Evolutionary conservation across 2,329 filamentous ascomycete species (phyloP), one percentile per base, ranked within the genome.

Genomic region (Onygena corvina): DNA sequence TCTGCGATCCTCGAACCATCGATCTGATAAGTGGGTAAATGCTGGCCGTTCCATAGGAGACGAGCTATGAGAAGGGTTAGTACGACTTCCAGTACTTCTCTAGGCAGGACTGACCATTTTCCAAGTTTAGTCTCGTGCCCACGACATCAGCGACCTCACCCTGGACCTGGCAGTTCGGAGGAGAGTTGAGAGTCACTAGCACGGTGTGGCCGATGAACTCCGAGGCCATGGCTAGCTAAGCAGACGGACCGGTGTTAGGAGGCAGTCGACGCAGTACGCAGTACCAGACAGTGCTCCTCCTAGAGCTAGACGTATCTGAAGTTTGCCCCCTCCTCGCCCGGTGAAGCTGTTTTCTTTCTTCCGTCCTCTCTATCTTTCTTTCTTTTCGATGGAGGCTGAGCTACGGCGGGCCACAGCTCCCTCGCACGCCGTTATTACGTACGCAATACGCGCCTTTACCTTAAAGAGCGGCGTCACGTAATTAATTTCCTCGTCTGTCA

Each of bases 151-250:
- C 76, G 30, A 93, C 83, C 18, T 78, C 77, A 47, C 86, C 86
- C 53, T 80, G 79, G 46, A 90, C 69, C 58, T 77, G 72, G 35
- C 76, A 77, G 52, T 77, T 77, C 2, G 76, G 74, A 47, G 83
- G 82, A 51, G 79, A 72, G 58, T 75, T 77, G 55, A 92, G 74
- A 30, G 81, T 83, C 59, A 92, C 81, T 52, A 80, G 70, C 67
- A 92, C 86, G 52, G 82, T 80, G 64, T 86, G 76, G 53, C 86
- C 86, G 60, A 86, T 79, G 63, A 90, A 87, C 60, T 80, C 74
- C 52, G 74, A 73, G 45, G 81, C 79, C 81, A 84, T 84, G 57
- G 52, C 67, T 31, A 31, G 38, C 25, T 14, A 36, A 12, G 36
- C 11, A 18, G 12, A 14, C 9, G 18, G 25, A 12, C 18, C 4